phyloP scores from a whole-genome alignment of 345 rosid genomes.

The Aquilaria malaccensis region DNA sequence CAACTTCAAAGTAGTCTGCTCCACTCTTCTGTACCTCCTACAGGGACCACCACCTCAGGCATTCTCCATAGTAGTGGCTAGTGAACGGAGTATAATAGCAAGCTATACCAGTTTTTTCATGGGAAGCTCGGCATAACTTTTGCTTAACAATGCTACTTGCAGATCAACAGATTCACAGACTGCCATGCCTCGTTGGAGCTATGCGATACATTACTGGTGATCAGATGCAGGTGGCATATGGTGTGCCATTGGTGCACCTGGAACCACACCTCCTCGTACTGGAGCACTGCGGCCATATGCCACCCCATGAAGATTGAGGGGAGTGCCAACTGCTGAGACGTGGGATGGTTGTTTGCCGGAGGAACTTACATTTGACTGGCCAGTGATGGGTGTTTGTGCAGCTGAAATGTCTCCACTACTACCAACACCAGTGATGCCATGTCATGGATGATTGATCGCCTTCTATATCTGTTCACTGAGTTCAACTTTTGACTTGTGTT shows the following conservation, averaged over 20 bases:
- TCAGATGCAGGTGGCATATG: conserved; percentile 62
- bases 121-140: too few species aligned
- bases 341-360: conserved; percentile 56
- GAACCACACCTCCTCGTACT: conserved; percentile 55
- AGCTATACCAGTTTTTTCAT: too few species aligned
- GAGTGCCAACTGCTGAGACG: conserved; percentile 90
- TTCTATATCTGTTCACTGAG: conserved; percentile 88
- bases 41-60: too few species aligned
- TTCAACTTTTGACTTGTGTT: conserved; percentile 94
- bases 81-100: too few species aligned
- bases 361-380: conserved; percentile 55
- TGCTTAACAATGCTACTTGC: not conserved
- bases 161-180: conserved; percentile 12
- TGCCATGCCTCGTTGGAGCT: too few species aligned
- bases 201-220: conserved; percentile 45
- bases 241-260: conserved; percentile 75
- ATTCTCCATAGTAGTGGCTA: too few species aligned
- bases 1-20: too few species aligned
- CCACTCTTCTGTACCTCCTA: too few species aligned
- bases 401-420: conserved; percentile 51
- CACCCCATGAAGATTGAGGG: conserved; percentile 70
- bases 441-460: conserved; percentile 94
- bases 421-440: conserved; percentile 60
- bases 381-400: conserved; percentile 86
- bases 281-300: conserved; percentile 70